phyloP scores from a whole-genome alignment of 1,284 basidiomycete species.

The Phylloboletellus chloephorus region DNA sequence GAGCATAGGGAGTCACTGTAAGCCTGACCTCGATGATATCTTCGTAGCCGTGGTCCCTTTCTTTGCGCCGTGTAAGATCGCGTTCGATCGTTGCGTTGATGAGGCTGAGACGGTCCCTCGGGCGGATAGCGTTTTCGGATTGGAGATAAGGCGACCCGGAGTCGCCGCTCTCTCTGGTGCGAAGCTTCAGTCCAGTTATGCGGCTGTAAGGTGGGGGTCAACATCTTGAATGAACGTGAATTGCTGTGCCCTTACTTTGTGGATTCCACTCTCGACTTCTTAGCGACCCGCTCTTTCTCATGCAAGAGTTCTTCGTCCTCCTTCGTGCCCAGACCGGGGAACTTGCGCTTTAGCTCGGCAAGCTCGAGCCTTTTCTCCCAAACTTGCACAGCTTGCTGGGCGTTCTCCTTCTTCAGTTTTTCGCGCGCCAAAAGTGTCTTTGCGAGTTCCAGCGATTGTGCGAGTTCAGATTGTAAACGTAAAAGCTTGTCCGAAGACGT shows the following conservation, averaged over 20 bases:
- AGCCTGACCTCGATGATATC: conserved; percentile 71
- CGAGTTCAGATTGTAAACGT: conserved; percentile 75
- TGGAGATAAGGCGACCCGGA: conserved; percentile 39
- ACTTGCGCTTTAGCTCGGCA: conserved; percentile 76
- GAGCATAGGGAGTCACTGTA: background rate
- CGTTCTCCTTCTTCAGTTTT: conserved; percentile 62
- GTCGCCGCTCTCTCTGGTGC: conserved; percentile 38
- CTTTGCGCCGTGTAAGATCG: conserved; percentile 62
- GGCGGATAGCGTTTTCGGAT: conserved; percentile 48
- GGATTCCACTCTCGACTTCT: conserved; percentile 46
- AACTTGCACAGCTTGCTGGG: conserved; percentile 56
- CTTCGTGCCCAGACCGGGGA: conserved; percentile 61
- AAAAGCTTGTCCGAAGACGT: conserved; percentile 85
- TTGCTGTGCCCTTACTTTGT: conserved; percentile 36
- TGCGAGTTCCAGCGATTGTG: conserved; percentile 69
- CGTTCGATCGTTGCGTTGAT: conserved; percentile 68
- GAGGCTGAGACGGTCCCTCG: conserved; percentile 58
- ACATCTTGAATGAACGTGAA: background rate
- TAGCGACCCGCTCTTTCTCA: conserved; percentile 66
- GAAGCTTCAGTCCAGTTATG: conserved; percentile 47
- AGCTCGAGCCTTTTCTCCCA: conserved; percentile 79
- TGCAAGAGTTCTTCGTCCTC: conserved; percentile 80
- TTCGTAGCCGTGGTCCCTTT: conserved; percentile 79
- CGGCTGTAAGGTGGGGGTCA: conserved; percentile 33
- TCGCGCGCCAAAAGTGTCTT: conserved; percentile 70